These are phyloP conservation scores for Venturia aucupariae DNA, from an alignment of 2,329 filamentous ascomycete species.

Conservation along the genomic window DNA sequence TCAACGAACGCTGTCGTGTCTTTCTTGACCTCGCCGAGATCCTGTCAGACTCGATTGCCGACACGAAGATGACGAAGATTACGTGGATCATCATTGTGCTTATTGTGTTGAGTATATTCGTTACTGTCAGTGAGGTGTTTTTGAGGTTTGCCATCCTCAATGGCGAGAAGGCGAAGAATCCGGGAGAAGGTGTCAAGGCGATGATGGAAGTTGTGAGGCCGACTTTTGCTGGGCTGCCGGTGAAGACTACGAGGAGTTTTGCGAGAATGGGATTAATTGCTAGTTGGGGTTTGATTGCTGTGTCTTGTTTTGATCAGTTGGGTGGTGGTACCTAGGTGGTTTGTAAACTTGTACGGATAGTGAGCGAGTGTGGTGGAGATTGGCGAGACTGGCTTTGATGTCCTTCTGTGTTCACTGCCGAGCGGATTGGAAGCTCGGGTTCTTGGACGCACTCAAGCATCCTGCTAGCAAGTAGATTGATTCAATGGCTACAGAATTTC, in stretches of 20 bases:
- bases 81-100: constrained; percentile 98
- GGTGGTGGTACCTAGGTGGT: background rate
- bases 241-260: constrained; percentile 5
- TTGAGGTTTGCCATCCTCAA: constrained; percentile 58
- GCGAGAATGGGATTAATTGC: constrained; percentile 7
- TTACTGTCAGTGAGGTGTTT: constrained; percentile 83
- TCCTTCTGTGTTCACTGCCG: background rate
- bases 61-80: constrained; percentile 89
- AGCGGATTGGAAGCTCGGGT: no score
- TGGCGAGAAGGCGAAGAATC: constrained; percentile 9
- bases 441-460: no score
- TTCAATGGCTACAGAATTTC: no score
- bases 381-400: background rate
- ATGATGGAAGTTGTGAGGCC: constrained; percentile 2
- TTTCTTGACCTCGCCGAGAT: constrained; percentile 96
- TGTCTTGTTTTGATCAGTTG: background rate
- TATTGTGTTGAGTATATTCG: constrained; percentile 81
- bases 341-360: background rate
- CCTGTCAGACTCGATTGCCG: constrained; percentile 80
- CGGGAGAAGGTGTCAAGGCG: background rate
- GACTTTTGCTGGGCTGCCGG: background rate
- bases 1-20: constrained; percentile 93
- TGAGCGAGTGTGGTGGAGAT: background rate
- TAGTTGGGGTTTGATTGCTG: background rate
- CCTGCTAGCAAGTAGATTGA: no score